Conservation (phyloP, 2,329 filamentous ascomycete species). For the Xylariaceae sp. region DNA sequence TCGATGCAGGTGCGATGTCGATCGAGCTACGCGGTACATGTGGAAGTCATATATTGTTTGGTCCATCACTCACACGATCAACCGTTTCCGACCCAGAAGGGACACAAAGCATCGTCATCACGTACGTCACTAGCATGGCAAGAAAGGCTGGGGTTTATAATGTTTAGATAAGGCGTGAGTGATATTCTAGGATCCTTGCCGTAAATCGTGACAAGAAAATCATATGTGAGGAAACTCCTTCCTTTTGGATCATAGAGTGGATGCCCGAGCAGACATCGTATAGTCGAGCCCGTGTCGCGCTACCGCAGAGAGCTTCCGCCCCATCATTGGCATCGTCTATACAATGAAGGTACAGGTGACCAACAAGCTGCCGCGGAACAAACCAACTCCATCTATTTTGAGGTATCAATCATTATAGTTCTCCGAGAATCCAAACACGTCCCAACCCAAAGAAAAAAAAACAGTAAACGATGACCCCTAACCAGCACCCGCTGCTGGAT, state of each 20-base stretch:
- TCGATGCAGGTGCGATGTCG: too few species aligned
- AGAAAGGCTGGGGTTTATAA: too few species aligned
- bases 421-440: constrained; percentile 17
- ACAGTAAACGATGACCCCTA: constrained; percentile 21
- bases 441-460: constrained; percentile 19
- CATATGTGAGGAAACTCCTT: not conserved
- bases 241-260: not conserved
- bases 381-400: constrained; percentile 26
- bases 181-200: not conserved
- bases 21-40: too few species aligned
- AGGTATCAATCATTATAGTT: constrained; percentile 34
- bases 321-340: too few species aligned
- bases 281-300: not conserved
- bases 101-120: not conserved
- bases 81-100: too few species aligned
- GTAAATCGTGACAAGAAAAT: not conserved
- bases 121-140: not conserved
- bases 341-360: too few species aligned
- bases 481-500: constrained; percentile 27
- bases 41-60: too few species aligned
- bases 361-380: constrained; percentile 9
- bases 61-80: too few species aligned
- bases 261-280: not conserved
- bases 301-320: not conserved
- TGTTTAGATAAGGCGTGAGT: not conserved